Evolutionary conservation across 2,329 filamentous ascomycete genomes (phyloP).

Genomic region (Aureobasidium sp.): DNA sequence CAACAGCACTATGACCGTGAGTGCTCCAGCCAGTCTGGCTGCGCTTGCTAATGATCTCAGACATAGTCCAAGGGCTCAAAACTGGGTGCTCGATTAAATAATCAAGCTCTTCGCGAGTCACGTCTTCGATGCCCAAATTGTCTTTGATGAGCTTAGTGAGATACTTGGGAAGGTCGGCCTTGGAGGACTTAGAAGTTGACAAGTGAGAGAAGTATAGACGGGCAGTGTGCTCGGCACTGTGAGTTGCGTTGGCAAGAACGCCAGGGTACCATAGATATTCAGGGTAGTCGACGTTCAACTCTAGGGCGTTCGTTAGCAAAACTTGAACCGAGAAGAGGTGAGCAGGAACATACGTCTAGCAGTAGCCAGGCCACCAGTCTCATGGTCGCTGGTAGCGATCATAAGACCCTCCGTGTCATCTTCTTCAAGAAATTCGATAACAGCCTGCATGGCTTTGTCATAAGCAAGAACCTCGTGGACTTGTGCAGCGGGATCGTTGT

Average conservation of each 20-base stretch:
- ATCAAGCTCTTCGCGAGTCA: slow-evolving; percentile 62
- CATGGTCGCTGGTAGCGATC: slow-evolving; percentile 89
- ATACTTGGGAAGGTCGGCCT: slow-evolving; percentile 43
- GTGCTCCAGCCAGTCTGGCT: slow-evolving; percentile 91
- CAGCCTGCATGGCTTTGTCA: slow-evolving; percentile 74
- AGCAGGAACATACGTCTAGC: slow-evolving; percentile 58
- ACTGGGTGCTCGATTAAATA: slow-evolving; percentile 53
- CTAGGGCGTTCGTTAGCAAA: slow-evolving; percentile 24
- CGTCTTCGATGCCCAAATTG: slow-evolving; percentile 71
- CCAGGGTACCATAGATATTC: slow-evolving; percentile 75
- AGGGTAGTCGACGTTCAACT: slow-evolving; percentile 56
- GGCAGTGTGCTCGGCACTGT: slow-evolving; percentile 64
- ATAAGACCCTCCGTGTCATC: slow-evolving; percentile 70
- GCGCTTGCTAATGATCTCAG: slow-evolving; percentile 78
- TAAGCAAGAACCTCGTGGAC: slow-evolving; percentile 88
- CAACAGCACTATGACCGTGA: slow-evolving; percentile 80
- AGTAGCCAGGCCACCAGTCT: slow-evolving; percentile 81
- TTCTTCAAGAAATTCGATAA: slow-evolving; percentile 75
- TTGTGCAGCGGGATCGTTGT: slow-evolving; percentile 50
- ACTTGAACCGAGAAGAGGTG: too few relatives aligned
- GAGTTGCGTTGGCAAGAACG: slow-evolving; percentile 72
- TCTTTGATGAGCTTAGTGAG: slow-evolving; percentile 62
- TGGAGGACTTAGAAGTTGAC: slow-evolving; percentile 27
- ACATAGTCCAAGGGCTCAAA: slow-evolving; percentile 57
- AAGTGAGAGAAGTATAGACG: slow-evolving; percentile 57